phyloP scores from a whole-genome alignment of 2,329 filamentous ascomycete genomes.

The Colletotrichum sp. region DNA sequence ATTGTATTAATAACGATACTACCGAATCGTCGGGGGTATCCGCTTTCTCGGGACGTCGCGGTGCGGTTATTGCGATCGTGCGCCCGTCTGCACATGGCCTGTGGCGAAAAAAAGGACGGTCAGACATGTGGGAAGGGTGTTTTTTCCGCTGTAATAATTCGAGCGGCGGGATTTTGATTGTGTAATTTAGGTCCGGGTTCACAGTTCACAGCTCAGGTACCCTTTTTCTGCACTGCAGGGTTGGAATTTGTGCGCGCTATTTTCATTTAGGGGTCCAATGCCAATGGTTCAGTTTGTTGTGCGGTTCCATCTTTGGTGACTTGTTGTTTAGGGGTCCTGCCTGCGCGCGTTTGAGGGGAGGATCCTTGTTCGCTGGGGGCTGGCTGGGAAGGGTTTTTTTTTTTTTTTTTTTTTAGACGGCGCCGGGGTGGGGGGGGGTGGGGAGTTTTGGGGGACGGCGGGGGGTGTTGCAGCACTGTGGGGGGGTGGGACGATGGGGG shows the following conservation, averaged over 20 bases:
- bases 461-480: too few species aligned
- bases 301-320: background rate
- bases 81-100: constrained; percentile 1
- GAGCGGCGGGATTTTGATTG: background rate
- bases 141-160: background rate
- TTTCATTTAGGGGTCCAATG: background rate
- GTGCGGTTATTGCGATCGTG: background rate
- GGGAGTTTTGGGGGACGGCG: too few species aligned
- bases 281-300: background rate
- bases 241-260: background rate
- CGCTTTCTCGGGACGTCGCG: constrained; percentile 11
- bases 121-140: background rate
- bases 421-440: too few species aligned
- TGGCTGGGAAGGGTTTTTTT: background rate
- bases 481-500: too few species aligned
- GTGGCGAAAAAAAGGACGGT: background rate
- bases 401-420: too few species aligned
- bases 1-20: background rate
- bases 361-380: background rate
- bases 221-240: too few species aligned
- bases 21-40: constrained; percentile 11
- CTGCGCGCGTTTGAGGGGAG: background rate
- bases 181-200: background rate
- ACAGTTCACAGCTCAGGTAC: background rate
- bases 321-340: background rate